Evolutionary conservation across 495 filamentous ascomycete species (phyloP).

Genomic region (Pseudoneurospora amorphoporcata): DNA sequence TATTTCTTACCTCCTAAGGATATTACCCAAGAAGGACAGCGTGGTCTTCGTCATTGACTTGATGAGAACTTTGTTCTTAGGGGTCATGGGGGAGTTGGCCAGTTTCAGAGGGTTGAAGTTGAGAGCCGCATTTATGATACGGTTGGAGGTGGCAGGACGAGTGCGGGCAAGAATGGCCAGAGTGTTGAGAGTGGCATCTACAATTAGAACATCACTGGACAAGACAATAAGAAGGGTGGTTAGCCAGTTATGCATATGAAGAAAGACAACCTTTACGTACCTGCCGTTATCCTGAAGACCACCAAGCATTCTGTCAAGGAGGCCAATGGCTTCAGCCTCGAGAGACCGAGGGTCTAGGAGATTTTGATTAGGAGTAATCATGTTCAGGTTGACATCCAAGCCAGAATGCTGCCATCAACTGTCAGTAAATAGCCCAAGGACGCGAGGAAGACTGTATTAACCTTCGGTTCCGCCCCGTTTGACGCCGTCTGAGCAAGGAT

Average conservation of each 20-base stretch:
- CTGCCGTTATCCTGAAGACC: constrained; percentile 76
- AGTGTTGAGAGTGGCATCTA: constrained; percentile 86
- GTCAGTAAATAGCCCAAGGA: constrained; percentile 13
- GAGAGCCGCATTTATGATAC: constrained; percentile 74
- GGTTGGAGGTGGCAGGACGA: constrained; percentile 68
- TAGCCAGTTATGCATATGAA: not conserved
- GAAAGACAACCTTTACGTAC: constrained; percentile 35
- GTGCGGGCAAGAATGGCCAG: constrained; percentile 70
- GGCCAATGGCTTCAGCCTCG: constrained; percentile 81
- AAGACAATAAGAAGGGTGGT: not conserved
- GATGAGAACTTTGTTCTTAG: constrained; percentile 67
- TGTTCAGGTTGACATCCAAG: constrained; percentile 75
- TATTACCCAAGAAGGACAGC: constrained; percentile 66
- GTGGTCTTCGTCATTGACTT: constrained; percentile 93
- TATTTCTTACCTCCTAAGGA: constrained; percentile 56
- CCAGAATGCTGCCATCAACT: constrained; percentile 54
- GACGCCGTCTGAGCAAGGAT: constrained; percentile 86
- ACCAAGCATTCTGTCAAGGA: constrained; percentile 81
- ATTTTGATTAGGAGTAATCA: constrained; percentile 75
- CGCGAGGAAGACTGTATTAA: constrained; percentile 32
- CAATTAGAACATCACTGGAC: constrained; percentile 71
- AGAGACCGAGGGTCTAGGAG: constrained; percentile 66
- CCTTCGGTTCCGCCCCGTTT: constrained; percentile 71
- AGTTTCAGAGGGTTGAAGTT: constrained; percentile 84
- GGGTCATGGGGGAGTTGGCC: constrained; percentile 64